phyloP scores from a whole-genome alignment of 768 basidiomycete species.

The Lentinula lateritia region DNA sequence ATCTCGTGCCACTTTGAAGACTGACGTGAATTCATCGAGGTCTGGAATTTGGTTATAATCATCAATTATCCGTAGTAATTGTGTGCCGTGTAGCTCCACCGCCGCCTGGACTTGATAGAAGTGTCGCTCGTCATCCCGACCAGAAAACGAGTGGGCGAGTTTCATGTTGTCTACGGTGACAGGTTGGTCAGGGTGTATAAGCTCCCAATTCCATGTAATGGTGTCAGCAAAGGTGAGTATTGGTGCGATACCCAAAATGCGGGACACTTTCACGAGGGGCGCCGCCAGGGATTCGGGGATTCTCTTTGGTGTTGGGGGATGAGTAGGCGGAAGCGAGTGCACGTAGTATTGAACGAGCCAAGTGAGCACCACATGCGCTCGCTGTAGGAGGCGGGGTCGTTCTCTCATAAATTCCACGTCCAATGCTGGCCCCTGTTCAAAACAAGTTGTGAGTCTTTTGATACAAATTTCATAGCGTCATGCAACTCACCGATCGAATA shows the following conservation, averaged over 20 bases:
- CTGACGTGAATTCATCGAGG: slow-evolving; percentile 52
- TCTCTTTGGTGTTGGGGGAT: slow-evolving; percentile 32
- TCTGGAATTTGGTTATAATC: slow-evolving; percentile 78
- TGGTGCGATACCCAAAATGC: slow-evolving; percentile 79
- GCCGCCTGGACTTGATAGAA: slow-evolving; percentile 85
- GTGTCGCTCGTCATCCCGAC: slow-evolving; percentile 73
- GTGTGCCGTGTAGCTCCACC: slow-evolving; percentile 82
- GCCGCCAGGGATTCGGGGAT: slow-evolving; percentile 76
- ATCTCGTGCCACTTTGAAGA: slow-evolving; percentile 67
- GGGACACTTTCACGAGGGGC: slow-evolving; percentile 74
- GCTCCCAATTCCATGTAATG: slow-evolving; percentile 89
- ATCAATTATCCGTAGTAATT: slow-evolving; percentile 83
- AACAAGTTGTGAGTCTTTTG: not conserved
- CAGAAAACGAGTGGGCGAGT: slow-evolving; percentile 73
- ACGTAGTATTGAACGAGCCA: slow-evolving; percentile 90
- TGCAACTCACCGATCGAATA: slow-evolving; percentile 44
- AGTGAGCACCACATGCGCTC: slow-evolving; percentile 85
- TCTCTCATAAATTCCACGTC: slow-evolving; percentile 44
- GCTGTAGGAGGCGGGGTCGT: slow-evolving; percentile 62
- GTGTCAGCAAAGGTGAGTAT: slow-evolving; percentile 95
- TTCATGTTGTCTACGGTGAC: slow-evolving; percentile 70
- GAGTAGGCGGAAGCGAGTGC: slow-evolving; percentile 60
- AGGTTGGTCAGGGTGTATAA: slow-evolving; percentile 50
- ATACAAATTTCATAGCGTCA: slow-evolving; percentile 9
- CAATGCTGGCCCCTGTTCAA: slow-evolving; percentile 64